phyloP scores from a whole-genome alignment of 1,139 yeast genomes.

The Pichia sp. region DNA sequence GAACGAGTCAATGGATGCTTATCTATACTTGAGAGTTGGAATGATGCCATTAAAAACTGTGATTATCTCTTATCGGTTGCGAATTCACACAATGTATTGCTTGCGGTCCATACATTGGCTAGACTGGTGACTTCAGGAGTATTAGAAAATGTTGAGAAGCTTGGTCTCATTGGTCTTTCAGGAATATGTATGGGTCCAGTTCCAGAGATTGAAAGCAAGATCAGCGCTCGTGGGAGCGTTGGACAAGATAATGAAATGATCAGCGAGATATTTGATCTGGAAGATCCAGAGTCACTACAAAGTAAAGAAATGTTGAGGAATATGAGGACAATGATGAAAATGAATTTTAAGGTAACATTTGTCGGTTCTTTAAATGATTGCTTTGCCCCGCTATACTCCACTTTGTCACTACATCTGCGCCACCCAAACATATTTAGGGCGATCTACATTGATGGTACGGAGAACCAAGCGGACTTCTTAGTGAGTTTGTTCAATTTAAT shows the following conservation, averaged over 20 bases:
- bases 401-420: slow-evolving; percentile 36
- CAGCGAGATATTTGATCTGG: slow-evolving; percentile 42
- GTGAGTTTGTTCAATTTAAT: slow-evolving; percentile 40
- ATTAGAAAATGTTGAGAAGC: slow-evolving; percentile 20
- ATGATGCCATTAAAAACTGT: slow-evolving; percentile 28
- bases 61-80: slow-evolving; percentile 41
- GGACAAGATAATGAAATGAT: slow-evolving; percentile 41
- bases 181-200: slow-evolving; percentile 42
- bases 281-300: slow-evolving; percentile 33
- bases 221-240: slow-evolving; percentile 36
- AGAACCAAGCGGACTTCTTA: slow-evolving; percentile 42
- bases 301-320: slow-evolving; percentile 31
- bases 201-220: slow-evolving; percentile 37
- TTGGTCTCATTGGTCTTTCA: slow-evolving; percentile 40
- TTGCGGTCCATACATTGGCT: slow-evolving; percentile 38
- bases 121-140: slow-evolving; percentile 26
- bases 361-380: slow-evolving; percentile 42
- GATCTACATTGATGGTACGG: slow-evolving; percentile 28
- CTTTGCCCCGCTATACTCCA: slow-evolving; percentile 37
- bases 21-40: slow-evolving; percentile 39
- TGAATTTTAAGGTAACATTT: slow-evolving; percentile 44
- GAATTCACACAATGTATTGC: slow-evolving; percentile 40
- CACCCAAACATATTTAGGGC: slow-evolving; percentile 52
- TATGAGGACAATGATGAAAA: slow-evolving; percentile 29
- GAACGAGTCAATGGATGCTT: slow-evolving; percentile 35